Base-by-base conservation (phyloP, 2,329 filamentous ascomycete species). In the Didymella pinodella region DNA sequence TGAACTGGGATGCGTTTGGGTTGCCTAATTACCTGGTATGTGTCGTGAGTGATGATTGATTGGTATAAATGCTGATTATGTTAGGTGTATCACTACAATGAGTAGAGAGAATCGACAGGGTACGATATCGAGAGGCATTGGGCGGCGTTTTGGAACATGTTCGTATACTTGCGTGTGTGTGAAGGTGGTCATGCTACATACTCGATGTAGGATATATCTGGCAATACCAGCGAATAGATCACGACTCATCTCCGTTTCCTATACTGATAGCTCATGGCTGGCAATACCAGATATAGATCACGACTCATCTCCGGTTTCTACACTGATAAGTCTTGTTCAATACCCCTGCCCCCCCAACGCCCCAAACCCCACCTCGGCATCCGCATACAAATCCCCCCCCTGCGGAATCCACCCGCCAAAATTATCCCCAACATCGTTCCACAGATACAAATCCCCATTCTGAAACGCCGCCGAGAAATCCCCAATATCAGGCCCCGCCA, bases 1-100 rank as follows among this genome's bases (percentile, higher is more conserved):
- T 99, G 72, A 93, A 93, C 48, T 97, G 93, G 88, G 84, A 89
- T 62, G 86, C 91, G 58, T 92, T 85, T 67, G 95, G 95, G n/a
- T 81, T 98, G 72, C 95, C 95, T 41, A 97, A 98, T 80, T 99
- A 99, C 81, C 93, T 94, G 84, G 95, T 97, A 80, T 75, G 86
- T 79, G 20, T 22, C 20, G 20, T 22, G 20, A 22, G 20, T 22
- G 20, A 22, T 22, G 20, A 22, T 22, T 22, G 20, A 22, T 22
- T 10, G 28, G 5, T 29, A 29, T 5, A 29, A 10, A 7, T 29
- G 31, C 31, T 32, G 8, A 32, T 12, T 12, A 29, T 7, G 10
- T 11, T 65, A 95, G 91, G 89, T 95, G 63, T 96, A 93, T 77
- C 91, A 96, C 78, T 94, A 92, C 82, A 94, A 96, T 76, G 91